Percentiles rank a stretch among this genome's conserved stretches.
Conservation (phyloP, 176 grass and related monocot genomes). For the Stipa capillata region DNA sequence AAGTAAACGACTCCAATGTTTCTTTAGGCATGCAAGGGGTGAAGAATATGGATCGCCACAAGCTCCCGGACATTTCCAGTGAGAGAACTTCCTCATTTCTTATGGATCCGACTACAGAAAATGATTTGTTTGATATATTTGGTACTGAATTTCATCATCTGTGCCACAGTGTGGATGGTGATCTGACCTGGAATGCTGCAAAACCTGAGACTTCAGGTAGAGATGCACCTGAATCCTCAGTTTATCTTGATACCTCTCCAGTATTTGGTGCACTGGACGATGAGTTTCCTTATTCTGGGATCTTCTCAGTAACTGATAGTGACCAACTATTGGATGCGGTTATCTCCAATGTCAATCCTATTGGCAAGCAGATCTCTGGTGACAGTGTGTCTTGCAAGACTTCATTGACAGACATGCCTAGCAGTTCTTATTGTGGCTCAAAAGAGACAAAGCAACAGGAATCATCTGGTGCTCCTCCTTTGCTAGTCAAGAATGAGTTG, state of each 20-base stretch:
- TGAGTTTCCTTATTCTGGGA: conserved; percentile 43
- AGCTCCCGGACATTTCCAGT: conserved; percentile 8
- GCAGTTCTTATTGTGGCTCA: conserved; percentile 40
- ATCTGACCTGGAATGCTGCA: conserved; percentile 25
- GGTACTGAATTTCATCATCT: conserved; percentile 38
- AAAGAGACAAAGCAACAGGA: conserved; percentile 31
- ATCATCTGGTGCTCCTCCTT: conserved; percentile 23
- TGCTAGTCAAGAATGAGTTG: conserved; percentile 48
- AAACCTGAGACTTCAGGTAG: conserved; percentile 21
- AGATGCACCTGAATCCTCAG: conserved; percentile 34
- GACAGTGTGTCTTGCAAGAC: conserved; percentile 55
- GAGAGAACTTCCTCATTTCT: conserved; percentile 10
- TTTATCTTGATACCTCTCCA: conserved; percentile 25
- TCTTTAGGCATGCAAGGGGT: conserved; percentile 16
- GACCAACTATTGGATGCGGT: conserved; percentile 83
- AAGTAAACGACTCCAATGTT: conserved; percentile 24
- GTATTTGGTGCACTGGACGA: conserved; percentile 29
- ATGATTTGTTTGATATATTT: conserved; percentile 64
- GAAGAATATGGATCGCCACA: conserved; percentile 32
- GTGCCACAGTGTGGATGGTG: conserved; percentile 34
- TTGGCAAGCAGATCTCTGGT: conserved; percentile 46
- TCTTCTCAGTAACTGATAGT: conserved; percentile 44
- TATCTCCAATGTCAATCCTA: conserved; percentile 51
- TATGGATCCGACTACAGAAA: conserved; percentile 37
- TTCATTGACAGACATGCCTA: conserved; percentile 51